These are phyloP conservation scores for Saccharomycopsis sp. DNA, from an alignment of 805 yeast species.

Conservation along the genomic window DNA sequence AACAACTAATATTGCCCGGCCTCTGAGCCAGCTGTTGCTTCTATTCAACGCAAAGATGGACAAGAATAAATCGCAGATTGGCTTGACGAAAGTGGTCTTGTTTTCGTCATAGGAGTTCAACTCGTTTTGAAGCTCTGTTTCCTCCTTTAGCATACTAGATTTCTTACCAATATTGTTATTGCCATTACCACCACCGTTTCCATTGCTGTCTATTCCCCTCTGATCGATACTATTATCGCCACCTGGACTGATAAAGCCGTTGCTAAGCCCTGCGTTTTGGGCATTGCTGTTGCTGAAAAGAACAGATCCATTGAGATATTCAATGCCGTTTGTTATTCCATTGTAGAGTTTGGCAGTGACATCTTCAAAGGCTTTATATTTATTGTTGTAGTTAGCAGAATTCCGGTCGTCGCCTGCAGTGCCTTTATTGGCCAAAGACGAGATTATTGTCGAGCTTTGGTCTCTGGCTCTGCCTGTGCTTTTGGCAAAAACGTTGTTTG, in stretches of 20 bases:
- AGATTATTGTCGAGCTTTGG: slow-evolving; percentile 6
- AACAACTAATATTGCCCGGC: slow-evolving; percentile 72
- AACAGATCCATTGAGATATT: slow-evolving; percentile 18
- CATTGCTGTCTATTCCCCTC: background rate
- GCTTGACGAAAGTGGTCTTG: slow-evolving; percentile 59
- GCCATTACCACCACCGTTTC: background rate
- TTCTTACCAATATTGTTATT: slow-evolving; percentile 21
- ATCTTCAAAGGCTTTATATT: slow-evolving; percentile 20
- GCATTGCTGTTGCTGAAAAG: slow-evolving; percentile 10
- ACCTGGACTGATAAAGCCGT: background rate
- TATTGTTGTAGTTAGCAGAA: slow-evolving; percentile 19
- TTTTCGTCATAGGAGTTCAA: slow-evolving; percentile 36
- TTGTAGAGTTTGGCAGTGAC: slow-evolving; percentile 30
- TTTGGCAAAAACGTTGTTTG: slow-evolving; percentile 23
- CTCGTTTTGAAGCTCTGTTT: slow-evolving; percentile 48
- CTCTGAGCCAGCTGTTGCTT: slow-evolving; percentile 73
- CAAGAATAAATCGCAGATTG: slow-evolving; percentile 71
- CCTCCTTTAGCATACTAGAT: slow-evolving; percentile 22
- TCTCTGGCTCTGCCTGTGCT: background rate
- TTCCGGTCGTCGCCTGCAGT: slow-evolving; percentile 9
- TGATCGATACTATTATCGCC: slow-evolving; percentile 2
- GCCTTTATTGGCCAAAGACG: slow-evolving; percentile 13
- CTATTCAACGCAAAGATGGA: slow-evolving; percentile 59
- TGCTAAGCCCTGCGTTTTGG: slow-evolving; percentile 14
- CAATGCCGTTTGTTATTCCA: slow-evolving; percentile 25